Evolutionary conservation across 805 yeast genomes (phyloP).

Genomic region (Starmerella apicola): DNA sequence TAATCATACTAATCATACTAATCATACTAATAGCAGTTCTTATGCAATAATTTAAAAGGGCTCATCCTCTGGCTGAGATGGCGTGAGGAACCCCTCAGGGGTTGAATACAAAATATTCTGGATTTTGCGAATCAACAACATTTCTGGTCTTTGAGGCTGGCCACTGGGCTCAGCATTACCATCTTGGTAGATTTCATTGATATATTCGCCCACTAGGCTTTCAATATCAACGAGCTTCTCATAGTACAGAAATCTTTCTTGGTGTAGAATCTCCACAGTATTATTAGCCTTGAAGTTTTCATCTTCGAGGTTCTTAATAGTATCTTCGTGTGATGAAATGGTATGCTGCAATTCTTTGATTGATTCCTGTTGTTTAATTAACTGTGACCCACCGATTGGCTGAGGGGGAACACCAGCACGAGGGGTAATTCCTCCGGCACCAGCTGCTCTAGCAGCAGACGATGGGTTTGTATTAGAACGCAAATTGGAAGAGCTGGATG

Average conservation of each 20-base stretch:
- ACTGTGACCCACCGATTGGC: not conserved
- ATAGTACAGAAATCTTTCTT: conserved; percentile 79
- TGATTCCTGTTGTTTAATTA: not conserved
- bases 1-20: no score
- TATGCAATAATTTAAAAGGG: conserved; percentile 10
- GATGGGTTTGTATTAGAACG: not conserved
- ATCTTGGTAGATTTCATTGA: conserved; percentile 37
- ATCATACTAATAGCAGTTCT: no score
- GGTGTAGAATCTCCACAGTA: conserved; percentile 51
- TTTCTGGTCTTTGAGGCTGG: conserved; percentile 16
- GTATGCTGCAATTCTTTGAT: not conserved
- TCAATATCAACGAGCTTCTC: conserved; percentile 83
- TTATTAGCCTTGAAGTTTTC: conserved; percentile 33
- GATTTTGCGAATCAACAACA: conserved; percentile 43
- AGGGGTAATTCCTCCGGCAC: not conserved
- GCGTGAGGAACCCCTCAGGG: conserved; percentile 69
- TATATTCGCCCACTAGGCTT: conserved; percentile 54
- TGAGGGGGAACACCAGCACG: no score
- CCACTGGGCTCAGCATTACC: conserved; percentile 25
- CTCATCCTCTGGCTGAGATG: conserved; percentile 24
- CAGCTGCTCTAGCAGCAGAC: not conserved
- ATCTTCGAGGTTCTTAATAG: conserved; percentile 30
- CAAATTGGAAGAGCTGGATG: not conserved
- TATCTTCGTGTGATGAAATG: conserved; percentile 30
- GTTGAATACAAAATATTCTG: conserved; percentile 69